Evolutionary conservation across 305 asterid genomes (phyloP).

Genomic region (Fraxinus xanthoxyloides): DNA sequence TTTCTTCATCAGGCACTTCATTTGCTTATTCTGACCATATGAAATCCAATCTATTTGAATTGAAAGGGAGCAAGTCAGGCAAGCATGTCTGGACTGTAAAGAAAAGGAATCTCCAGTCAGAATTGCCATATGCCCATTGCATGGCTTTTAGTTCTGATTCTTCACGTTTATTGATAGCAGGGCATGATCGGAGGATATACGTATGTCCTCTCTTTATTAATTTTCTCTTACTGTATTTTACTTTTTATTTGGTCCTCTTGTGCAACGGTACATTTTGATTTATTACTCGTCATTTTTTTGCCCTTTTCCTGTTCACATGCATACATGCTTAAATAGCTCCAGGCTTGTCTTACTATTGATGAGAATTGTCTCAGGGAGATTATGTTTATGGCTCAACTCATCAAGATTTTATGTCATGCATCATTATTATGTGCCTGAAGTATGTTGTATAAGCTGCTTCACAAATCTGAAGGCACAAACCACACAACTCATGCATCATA

Average conservation of each 20-base stretch:
- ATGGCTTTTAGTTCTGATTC: conserved; percentile 86
- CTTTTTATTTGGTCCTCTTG: not conserved
- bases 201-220: conserved; percentile 40
- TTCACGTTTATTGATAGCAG: conserved; percentile 73
- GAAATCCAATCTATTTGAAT: conserved; percentile 69
- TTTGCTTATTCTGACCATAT: conserved; percentile 88
- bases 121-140: conserved; percentile 81
- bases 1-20: conserved; percentile 71
- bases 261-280: not conserved
- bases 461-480: not conserved
- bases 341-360: not conserved
- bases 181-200: conserved; percentile 78
- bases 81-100: conserved; percentile 57
- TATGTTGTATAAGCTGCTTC: not conserved
- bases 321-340: not conserved
- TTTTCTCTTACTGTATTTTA: not conserved
- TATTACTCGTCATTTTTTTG: not conserved
- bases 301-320: not conserved
- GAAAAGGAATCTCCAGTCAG: conserved; percentile 58
- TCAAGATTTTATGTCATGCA: not conserved
- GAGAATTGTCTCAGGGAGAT: not conserved
- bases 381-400: not conserved
- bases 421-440: not conserved
- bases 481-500: not conserved
- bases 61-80: conserved; percentile 56